A percentile compares a stretch with the other conserved stretches of the same genome.
Conservation (phyloP, 345 rosid species). For the Heritiera fomes region DNA sequence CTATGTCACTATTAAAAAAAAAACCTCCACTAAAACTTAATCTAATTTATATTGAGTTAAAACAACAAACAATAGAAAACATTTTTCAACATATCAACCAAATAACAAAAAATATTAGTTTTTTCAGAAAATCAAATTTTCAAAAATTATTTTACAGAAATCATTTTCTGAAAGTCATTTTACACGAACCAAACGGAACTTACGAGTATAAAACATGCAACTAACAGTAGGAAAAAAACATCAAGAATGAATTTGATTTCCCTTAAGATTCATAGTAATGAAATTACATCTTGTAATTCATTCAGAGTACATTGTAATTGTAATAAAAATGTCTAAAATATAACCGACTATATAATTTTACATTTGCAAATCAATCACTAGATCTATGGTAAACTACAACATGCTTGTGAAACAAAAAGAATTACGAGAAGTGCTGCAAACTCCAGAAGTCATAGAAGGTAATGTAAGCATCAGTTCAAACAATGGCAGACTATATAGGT, state of each 20-base stretch:
- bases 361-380: neutral
- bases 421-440: neutral
- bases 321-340: neutral
- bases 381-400: neutral
- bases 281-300: neutral
- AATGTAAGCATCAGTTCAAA: conserved; percentile 26
- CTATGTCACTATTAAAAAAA: too few relatives aligned
- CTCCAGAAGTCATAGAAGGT: neutral
- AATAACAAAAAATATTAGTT: too few relatives aligned
- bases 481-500: conserved; percentile 57
- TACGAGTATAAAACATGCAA: neutral
- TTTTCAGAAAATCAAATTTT: too few relatives aligned
- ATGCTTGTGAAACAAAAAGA: neutral
- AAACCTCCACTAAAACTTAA: too few relatives aligned
- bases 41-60: too few relatives aligned
- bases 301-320: neutral
- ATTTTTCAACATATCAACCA: too few relatives aligned
- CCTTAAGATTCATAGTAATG: neutral
- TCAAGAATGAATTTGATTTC: neutral
- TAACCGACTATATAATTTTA: neutral
- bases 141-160: too few relatives aligned
- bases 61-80: too few relatives aligned
- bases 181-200: too few relatives aligned
- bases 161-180: too few relatives aligned
- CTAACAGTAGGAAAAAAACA: neutral